phyloP scores from a whole-genome alignment of 2,329 filamentous ascomycete species.

The Fusarium sp. region DNA sequence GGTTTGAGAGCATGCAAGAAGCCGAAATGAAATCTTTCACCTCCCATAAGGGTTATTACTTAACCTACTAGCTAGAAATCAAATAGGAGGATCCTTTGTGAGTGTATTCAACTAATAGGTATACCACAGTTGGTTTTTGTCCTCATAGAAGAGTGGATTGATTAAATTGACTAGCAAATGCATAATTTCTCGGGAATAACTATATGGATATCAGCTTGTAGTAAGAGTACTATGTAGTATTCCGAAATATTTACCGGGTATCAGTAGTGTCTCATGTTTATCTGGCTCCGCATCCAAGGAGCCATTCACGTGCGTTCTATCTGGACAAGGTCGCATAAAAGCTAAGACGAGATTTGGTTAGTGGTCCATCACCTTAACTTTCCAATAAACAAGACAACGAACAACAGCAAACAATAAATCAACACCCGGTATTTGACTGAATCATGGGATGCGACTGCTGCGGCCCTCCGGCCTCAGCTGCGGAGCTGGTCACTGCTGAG shows the following conservation, averaged over 20 bases:
- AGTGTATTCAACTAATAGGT: accelerated
- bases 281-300: neutral
- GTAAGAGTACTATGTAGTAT: neutral
- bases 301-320: slow-evolving; percentile 25
- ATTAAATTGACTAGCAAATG: neutral
- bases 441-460: slow-evolving; percentile 37
- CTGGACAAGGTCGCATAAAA: slow-evolving; percentile 3
- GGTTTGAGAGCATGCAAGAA: neutral
- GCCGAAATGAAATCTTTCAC: neutral
- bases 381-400: neutral
- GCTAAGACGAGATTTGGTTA: neutral
- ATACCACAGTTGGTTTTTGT: too few relatives aligned
- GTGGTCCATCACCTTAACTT: neutral
- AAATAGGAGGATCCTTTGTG: neutral
- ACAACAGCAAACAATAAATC: neutral
- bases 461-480: slow-evolving; percentile 8
- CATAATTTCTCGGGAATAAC: neutral
- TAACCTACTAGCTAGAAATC: neutral
- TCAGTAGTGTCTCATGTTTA: neutral
- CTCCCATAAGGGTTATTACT: neutral
- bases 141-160: neutral
- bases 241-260: neutral
- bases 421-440: neutral
- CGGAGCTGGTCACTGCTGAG: neutral
- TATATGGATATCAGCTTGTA: neutral